These are phyloP conservation scores for Xylariaceae sp. DNA, from an alignment of 2,329 filamentous ascomycete species.

Conservation along the genomic window DNA sequence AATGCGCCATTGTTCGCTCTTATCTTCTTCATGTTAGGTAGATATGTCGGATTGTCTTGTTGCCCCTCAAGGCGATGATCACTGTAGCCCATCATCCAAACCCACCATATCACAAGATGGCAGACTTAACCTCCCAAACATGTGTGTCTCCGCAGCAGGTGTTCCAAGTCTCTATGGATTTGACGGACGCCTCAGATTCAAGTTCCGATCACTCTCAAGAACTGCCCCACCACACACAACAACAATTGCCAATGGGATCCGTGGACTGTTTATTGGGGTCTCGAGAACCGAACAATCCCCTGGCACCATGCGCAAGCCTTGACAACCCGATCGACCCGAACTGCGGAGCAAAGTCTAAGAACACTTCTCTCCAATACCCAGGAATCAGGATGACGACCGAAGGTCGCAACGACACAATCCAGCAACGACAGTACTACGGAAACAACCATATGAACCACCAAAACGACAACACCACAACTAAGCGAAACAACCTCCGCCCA, in stretches of 20 bases:
- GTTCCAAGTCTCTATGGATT: neutral
- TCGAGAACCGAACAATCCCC: neutral
- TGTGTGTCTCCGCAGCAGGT: neutral
- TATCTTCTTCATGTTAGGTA: neutral
- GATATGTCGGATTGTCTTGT: neutral
- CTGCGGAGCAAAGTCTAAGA: neutral
- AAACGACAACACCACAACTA: neutral
- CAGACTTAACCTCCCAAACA: neutral
- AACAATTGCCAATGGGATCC: slow-evolving; percentile 6
- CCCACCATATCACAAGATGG: neutral
- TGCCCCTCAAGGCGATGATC: neutral
- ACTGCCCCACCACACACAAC: neutral
- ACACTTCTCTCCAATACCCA: slow-evolving; percentile 3
- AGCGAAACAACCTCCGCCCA: neutral
- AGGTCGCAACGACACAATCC: neutral
- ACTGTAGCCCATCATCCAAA: neutral
- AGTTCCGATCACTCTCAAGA: neutral
- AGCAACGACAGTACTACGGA: neutral
- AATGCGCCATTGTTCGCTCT: neutral
- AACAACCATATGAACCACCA: neutral
- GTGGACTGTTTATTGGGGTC: slow-evolving; percentile 2
- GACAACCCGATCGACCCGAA: neutral
- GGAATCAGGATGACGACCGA: neutral
- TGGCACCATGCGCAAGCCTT: neutral
- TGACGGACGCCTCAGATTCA: neutral